Evolutionary conservation across 768 basidiomycete genomes (phyloP).

Genomic region (Russula brevipes): DNA sequence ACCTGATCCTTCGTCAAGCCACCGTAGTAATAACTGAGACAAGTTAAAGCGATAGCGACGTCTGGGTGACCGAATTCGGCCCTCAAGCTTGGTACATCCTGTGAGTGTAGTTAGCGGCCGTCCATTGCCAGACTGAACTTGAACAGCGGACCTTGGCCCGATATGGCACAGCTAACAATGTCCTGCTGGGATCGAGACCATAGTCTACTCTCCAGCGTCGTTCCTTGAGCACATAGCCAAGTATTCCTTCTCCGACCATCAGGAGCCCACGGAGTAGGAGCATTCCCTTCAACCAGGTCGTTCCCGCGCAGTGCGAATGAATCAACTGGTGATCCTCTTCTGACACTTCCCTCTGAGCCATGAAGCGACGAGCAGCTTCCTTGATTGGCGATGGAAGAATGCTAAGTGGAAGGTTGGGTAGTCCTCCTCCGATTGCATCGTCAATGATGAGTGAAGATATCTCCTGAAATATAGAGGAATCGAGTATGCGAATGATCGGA

Average conservation of each 20-base stretch:
- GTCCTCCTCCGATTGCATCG: neutral
- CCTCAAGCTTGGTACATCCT: constrained; percentile 42
- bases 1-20: constrained; percentile 42
- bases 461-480: neutral
- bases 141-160: constrained; percentile 35
- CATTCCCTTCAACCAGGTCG: constrained; percentile 34
- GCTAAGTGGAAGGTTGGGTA: neutral
- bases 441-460: constrained; percentile 3
- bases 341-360: neutral
- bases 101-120: neutral
- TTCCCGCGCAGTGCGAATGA: neutral
- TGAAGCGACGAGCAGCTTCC: constrained; percentile 8
- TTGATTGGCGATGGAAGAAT: constrained; percentile 1
- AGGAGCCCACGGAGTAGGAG: constrained; percentile 45
- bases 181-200: constrained; percentile 40
- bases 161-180: constrained; percentile 49
- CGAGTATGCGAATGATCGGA: constrained; percentile 7
- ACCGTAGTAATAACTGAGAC: constrained; percentile 45
- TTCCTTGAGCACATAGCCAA: constrained; percentile 36
- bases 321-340: neutral
- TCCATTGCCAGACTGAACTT: neutral
- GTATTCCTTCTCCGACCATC: constrained; percentile 34
- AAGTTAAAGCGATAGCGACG: constrained; percentile 42
- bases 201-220: constrained; percentile 50
- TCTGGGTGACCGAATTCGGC: constrained; percentile 54